These are phyloP conservation scores for Botrytis sinoallii DNA, from an alignment of 2,329 filamentous ascomycete genomes.

Conservation along the genomic window DNA sequence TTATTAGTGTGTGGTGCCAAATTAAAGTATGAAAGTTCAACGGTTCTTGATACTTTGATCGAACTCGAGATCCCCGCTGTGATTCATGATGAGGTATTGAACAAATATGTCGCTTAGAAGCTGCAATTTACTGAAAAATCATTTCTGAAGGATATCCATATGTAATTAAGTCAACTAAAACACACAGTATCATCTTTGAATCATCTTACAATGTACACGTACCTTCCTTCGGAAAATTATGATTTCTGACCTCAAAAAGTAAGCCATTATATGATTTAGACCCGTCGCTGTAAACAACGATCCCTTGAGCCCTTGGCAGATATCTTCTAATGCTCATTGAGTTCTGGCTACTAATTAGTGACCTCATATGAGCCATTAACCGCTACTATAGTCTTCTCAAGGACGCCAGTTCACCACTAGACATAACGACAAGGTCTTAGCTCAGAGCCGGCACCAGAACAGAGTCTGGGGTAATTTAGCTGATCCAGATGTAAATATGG, in stretches of 20 bases:
- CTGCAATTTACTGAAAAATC: not conserved
- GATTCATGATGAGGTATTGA: not conserved
- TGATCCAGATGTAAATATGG: not conserved
- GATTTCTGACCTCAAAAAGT: not conserved
- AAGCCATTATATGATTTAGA: not conserved
- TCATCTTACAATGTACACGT: not conserved
- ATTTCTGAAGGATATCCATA: not conserved
- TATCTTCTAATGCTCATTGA: not conserved
- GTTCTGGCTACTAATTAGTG: not conserved
- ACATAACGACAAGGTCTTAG: not conserved
- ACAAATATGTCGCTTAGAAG: not conserved
- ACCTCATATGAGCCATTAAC: not conserved
- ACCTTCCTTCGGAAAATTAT: too few species aligned
- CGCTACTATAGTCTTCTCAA: not conserved
- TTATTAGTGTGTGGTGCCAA: rapidly evolving
- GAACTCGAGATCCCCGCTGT: not conserved
- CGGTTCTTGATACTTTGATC: not conserved
- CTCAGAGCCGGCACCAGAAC: not conserved
- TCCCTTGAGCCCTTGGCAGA: not conserved
- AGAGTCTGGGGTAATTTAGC: not conserved
- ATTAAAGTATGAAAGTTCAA: not conserved
- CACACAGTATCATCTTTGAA: too few species aligned
- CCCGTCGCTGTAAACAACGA: rapidly evolving
- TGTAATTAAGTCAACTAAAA: too few species aligned
- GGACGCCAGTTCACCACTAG: not conserved